A percentile compares a stretch with the other conserved stretches of the same genome.
Evolutionary conservation across 805 yeast species (phyloP).

Genomic region (Monosporozyma yasuniensis): DNA sequence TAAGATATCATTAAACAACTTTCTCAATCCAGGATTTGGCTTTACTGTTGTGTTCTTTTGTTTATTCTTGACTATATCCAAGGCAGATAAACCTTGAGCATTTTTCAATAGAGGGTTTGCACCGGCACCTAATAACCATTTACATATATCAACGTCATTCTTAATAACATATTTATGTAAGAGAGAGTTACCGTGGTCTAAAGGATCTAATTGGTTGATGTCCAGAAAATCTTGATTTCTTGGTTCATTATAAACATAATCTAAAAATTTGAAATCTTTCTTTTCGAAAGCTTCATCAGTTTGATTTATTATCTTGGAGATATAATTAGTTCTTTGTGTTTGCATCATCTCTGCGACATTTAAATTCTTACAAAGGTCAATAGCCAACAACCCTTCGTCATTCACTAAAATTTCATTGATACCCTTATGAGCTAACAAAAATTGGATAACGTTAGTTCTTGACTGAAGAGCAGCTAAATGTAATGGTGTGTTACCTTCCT

Average conservation of each 20-base stretch:
- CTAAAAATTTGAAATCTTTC: conserved; percentile 57
- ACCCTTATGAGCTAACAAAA: conserved; percentile 48
- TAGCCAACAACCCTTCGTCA: conserved; percentile 64
- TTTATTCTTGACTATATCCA: conserved; percentile 49
- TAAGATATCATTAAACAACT: conserved; percentile 60
- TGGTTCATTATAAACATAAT: conserved; percentile 53
- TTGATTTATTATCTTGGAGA: conserved; percentile 58
- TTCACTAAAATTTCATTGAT: conserved; percentile 81
- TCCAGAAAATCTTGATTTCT: conserved; percentile 76
- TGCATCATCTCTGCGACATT: conserved; percentile 72
- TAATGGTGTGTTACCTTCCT: conserved; percentile 82
- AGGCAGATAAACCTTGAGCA: conserved; percentile 67
- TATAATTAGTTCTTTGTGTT: conserved; percentile 65
- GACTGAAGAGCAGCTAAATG: conserved; percentile 77
- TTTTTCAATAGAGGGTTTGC: conserved; percentile 93
- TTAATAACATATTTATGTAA: conserved; percentile 76
- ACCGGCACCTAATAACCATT: conserved; percentile 81
- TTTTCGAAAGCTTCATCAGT: conserved; percentile 61
- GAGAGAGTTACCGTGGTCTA: conserved; percentile 85
- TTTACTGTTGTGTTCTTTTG: conserved; percentile 29
- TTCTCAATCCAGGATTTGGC: conserved; percentile 36
- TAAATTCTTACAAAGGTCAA: conserved; percentile 58
- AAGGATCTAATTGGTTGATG: conserved; percentile 78
- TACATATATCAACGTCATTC: conserved; percentile 71
- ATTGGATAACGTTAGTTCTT: conserved; percentile 65